phyloP scores from a whole-genome alignment of 352 stramenopile species.

The Globisporangium abappressorium region DNA sequence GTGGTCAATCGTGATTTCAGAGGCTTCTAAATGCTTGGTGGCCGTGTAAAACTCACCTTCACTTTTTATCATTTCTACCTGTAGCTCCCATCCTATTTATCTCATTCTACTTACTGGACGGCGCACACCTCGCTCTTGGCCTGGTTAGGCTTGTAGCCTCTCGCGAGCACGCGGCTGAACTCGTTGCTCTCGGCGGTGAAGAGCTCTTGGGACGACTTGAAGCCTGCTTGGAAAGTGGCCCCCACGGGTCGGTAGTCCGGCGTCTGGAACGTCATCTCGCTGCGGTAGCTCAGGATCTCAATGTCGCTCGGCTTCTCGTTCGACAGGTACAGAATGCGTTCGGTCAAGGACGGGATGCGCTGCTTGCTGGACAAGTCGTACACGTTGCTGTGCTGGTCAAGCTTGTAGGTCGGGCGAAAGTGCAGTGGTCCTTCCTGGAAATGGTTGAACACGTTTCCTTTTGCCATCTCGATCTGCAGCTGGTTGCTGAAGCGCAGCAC shows the following conservation, averaged over 20 bases:
- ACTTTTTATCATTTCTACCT: no score
- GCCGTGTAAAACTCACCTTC: no score
- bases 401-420: slow-evolving; percentile 96
- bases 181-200: slow-evolving; percentile 2
- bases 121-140: slow-evolving; percentile 43
- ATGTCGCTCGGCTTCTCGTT: slow-evolving; percentile 54
- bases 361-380: slow-evolving; percentile 96
- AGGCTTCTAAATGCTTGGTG: no score
- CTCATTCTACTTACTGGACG: slow-evolving; percentile 21
- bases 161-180: slow-evolving; percentile 29
- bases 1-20: no score
- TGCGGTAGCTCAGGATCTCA: slow-evolving; percentile 60
- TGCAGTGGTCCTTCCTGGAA: slow-evolving; percentile 90
- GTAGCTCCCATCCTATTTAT: no score
- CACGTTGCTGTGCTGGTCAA: slow-evolving; percentile 88
- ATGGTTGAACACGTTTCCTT: slow-evolving; percentile 78
- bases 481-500: slow-evolving; percentile 91
- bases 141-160: slow-evolving; percentile 27
- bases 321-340: slow-evolving; percentile 88
- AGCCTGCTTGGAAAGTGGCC: slow-evolving; percentile 60
- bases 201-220: slow-evolving; percentile 15
- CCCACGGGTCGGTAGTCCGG: slow-evolving; percentile 75
- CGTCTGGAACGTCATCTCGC: slow-evolving; percentile 60
- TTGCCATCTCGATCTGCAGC: slow-evolving; percentile 77
- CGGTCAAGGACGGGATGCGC: slow-evolving; percentile 95